phyloP scores from a whole-genome alignment of 2,329 filamentous ascomycete genomes.

The Ophiostoma ips region DNA sequence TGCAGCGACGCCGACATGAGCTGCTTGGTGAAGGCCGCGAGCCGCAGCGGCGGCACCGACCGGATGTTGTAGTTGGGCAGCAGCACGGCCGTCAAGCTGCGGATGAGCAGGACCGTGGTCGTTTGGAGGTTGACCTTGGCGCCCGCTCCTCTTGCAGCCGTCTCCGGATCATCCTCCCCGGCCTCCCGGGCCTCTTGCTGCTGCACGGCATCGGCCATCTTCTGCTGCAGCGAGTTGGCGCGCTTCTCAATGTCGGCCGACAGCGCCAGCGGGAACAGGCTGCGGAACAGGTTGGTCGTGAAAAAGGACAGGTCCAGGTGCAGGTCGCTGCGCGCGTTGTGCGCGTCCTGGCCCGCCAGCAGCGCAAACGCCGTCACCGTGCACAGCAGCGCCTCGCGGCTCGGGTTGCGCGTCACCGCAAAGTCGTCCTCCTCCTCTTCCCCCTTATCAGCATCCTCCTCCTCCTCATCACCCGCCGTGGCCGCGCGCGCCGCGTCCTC shows the following conservation, averaged over 20 bases:
- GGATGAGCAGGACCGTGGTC: constrained; percentile 80
- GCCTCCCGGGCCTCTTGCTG: constrained; percentile 13
- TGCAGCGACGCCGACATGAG: constrained; percentile 72
- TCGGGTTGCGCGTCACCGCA: constrained; percentile 50
- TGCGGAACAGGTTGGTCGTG: constrained; percentile 82
- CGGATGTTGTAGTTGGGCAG: constrained; percentile 61
- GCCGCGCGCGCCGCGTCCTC: constrained; percentile 37
- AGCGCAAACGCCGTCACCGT: constrained; percentile 95
- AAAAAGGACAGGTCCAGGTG: constrained; percentile 93
- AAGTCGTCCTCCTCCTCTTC: constrained; percentile 39
- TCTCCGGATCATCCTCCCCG: no score
- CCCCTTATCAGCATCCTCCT: constrained; percentile 32
- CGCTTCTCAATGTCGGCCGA: constrained; percentile 80
- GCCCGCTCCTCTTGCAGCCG: no score
- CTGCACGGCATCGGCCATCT: constrained; percentile 40
- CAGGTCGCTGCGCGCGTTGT: constrained; percentile 66
- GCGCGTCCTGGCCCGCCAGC: constrained; percentile 82
- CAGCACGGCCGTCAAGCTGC: constrained; percentile 70
- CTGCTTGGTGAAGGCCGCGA: constrained; percentile 91
- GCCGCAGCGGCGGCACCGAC: constrained; percentile 62
- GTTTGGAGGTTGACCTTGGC: constrained; percentile 85
- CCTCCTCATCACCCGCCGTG: constrained; percentile 30
- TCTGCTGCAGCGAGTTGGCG: constrained; percentile 55
- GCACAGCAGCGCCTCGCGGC: constrained; percentile 79
- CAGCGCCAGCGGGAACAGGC: constrained; percentile 62